Conservation (phyloP, 768 basidiomycete genomes). For the Serpula lacrymans region DNA sequence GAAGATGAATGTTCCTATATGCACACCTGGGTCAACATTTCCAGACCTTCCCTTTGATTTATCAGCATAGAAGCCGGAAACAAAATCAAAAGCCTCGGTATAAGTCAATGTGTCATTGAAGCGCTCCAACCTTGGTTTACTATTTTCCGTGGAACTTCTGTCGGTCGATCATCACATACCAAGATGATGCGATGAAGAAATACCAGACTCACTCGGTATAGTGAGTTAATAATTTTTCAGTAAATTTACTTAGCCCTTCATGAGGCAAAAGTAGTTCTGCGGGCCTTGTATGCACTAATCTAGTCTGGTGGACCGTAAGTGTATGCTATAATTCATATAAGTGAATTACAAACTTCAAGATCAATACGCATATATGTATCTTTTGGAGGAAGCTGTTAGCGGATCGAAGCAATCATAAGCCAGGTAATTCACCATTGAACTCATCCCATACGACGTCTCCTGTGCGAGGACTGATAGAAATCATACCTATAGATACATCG, state of each 20-base stretch:
- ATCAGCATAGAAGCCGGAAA: slow-evolving; percentile 65
- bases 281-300: slow-evolving; percentile 82
- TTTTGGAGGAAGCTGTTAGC: slow-evolving; percentile 21
- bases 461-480: slow-evolving; percentile 80
- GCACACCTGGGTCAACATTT: slow-evolving; percentile 42
- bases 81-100: slow-evolving; percentile 63
- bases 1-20: neutral
- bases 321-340: slow-evolving; percentile 1
- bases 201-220: slow-evolving; percentile 53
- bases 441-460: slow-evolving; percentile 95
- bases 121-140: slow-evolving; percentile 60
- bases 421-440: slow-evolving; percentile 60
- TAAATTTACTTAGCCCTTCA: slow-evolving; percentile 58
- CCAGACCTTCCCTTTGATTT: slow-evolving; percentile 42
- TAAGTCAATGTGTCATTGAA: slow-evolving; percentile 54
- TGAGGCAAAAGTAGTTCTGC: slow-evolving; percentile 73
- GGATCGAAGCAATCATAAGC: neutral
- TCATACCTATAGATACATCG: slow-evolving; percentile 58
- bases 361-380: slow-evolving; percentile 86
- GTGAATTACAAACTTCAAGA: slow-evolving; percentile 59
- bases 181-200: slow-evolving; percentile 5
- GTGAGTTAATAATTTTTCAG: slow-evolving; percentile 72
- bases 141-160: slow-evolving; percentile 29
- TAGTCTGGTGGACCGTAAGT: slow-evolving; percentile 49
- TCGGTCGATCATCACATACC: slow-evolving; percentile 33